Percentiles rank a stretch among this genome's conserved stretches.
These are phyloP conservation scores for Musa troglodytarum DNA, from an alignment of 176 grass and related monocot species.

Conservation along the genomic window DNA sequence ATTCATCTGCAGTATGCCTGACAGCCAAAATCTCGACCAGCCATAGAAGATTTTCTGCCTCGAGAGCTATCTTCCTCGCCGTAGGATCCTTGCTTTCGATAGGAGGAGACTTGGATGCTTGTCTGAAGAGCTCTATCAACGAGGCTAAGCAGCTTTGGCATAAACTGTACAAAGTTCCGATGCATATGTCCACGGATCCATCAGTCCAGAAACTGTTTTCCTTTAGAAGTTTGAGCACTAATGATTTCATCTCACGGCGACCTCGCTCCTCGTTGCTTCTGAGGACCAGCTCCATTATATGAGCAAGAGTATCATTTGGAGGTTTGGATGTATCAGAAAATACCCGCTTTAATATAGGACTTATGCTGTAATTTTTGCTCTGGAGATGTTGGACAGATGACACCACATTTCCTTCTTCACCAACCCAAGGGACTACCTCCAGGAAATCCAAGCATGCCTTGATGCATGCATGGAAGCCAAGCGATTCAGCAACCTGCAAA, in stretches of 20 bases:
- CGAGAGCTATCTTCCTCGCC: slow-evolving; percentile 43
- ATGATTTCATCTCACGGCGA: slow-evolving; percentile 60
- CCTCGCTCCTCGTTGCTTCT: slow-evolving; percentile 67
- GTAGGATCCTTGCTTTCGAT: slow-evolving; percentile 35
- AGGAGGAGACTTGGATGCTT: slow-evolving; percentile 29
- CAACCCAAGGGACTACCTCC: slow-evolving; percentile 71
- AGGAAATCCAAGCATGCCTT: slow-evolving; percentile 69
- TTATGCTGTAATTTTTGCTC: slow-evolving; percentile 30
- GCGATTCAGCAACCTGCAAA: slow-evolving; percentile 59
- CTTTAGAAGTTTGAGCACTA: slow-evolving; percentile 78
- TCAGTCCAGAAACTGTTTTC: slow-evolving; percentile 38
- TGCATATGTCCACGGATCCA: slow-evolving; percentile 44
- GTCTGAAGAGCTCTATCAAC: slow-evolving; percentile 37
- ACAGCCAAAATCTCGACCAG: slow-evolving; percentile 63
- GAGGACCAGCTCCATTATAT: slow-evolving; percentile 66
- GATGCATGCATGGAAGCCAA: slow-evolving; percentile 55
- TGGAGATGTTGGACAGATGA: slow-evolving; percentile 58
- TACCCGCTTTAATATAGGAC: slow-evolving; percentile 61
- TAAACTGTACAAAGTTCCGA: slow-evolving; percentile 39
- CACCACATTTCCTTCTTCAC: slow-evolving; percentile 72
- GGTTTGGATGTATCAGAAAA: slow-evolving; percentile 34
- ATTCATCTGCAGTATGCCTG: slow-evolving; percentile 40
- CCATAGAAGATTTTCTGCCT: slow-evolving; percentile 74
- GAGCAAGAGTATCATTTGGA: slow-evolving; percentile 42
- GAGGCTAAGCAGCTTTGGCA: slow-evolving; percentile 51